Evolutionary conservation across 306 rosid genomes (phyloP).

Genomic region (Rubus idaeus): DNA sequence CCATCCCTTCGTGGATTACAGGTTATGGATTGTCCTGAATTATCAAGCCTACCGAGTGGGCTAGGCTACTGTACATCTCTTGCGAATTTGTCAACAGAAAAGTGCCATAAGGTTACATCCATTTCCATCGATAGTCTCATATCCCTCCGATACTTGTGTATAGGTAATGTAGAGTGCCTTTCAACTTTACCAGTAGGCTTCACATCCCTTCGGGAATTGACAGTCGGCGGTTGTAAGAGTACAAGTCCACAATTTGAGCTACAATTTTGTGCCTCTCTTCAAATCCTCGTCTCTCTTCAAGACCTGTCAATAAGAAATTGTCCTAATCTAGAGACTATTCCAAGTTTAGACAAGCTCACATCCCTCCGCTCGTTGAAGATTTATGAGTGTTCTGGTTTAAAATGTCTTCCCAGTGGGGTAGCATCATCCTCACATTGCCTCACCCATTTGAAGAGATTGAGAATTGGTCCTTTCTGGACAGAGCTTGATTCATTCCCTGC

Average conservation of each 20-base stretch:
- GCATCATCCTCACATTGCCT: not conserved
- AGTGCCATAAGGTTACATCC: not conserved
- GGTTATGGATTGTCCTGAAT: not conserved
- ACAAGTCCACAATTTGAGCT: not conserved
- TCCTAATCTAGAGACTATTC: not conserved
- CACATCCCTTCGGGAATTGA: not conserved
- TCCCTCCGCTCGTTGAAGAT: not conserved
- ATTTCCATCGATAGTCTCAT: not conserved
- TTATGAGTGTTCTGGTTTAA: accelerated
- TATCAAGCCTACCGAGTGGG: not conserved
- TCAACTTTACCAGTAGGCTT: not conserved
- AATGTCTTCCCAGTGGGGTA: not conserved
- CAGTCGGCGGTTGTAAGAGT: accelerated
- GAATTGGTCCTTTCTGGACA: not conserved
- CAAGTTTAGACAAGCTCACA: not conserved
- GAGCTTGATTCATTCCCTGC: not conserved
- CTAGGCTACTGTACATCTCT: not conserved
- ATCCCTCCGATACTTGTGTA: accelerated
- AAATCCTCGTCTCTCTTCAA: not conserved
- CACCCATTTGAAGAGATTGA: accelerated
- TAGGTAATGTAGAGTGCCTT: not conserved
- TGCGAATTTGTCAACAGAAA: accelerated
- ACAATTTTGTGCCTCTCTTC: too few species aligned
- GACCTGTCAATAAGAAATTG: not conserved
- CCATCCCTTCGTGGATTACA: accelerated